Conservation (phyloP, 73 alveolate species). For the Paramecium sexaurelia region DNA sequence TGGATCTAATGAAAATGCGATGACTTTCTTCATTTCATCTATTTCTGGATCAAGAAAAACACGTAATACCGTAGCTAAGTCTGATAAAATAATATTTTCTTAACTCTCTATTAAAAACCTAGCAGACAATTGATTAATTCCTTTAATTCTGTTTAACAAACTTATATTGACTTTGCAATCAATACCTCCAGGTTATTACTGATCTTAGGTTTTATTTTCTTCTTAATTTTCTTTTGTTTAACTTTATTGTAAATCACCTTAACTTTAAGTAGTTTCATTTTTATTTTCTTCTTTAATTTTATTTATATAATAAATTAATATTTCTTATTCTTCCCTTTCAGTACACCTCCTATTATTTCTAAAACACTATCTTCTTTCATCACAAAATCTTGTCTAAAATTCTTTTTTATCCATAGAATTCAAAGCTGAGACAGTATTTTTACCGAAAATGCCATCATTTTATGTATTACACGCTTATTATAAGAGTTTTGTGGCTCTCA, state of each 20-base stretch:
- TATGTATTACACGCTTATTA: not conserved
- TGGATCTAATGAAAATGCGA: not conserved
- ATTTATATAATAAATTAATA: no score
- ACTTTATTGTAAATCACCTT: no score
- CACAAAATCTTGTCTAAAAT: no score
- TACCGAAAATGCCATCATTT: not conserved
- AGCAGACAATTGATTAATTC: not conserved
- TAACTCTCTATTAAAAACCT: not conserved
- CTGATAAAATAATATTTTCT: not conserved
- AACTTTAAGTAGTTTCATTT: no score
- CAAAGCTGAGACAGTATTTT: not conserved
- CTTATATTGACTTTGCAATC: not conserved
- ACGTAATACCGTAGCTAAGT: not conserved
- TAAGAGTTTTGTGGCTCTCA: not conserved
- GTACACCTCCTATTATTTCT: no score
- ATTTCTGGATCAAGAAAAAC: not conserved
- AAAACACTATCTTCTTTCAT: no score
- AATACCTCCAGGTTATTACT: no score
- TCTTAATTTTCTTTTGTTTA: no score
- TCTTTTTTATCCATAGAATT: not conserved
- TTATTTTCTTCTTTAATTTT: no score
- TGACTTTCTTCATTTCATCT: not conserved
- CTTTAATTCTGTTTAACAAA: not conserved
- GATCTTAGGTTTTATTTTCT: no score
- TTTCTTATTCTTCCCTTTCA: no score